phyloP scores from a whole-genome alignment of 805 yeast genomes.

The Osmozyma mogii region DNA sequence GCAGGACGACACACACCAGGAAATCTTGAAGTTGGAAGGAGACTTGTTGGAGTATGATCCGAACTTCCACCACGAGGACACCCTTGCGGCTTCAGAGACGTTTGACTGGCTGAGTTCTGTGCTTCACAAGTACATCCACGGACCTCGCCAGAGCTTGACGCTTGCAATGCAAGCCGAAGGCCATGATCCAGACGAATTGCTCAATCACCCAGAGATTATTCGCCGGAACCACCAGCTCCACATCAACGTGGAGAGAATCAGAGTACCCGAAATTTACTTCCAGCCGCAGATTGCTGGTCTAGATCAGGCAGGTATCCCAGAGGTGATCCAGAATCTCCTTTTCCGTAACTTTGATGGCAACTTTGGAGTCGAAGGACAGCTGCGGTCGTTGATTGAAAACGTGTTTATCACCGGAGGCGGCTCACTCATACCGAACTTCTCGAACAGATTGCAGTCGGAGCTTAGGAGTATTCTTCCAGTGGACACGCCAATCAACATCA shows the following conservation, averaged over 20 bases:
- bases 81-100: conserved; percentile 58
- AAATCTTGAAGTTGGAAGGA: conserved; percentile 57
- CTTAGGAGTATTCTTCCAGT: conserved; percentile 65
- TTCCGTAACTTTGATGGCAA: conserved; percentile 51
- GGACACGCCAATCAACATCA: conserved; percentile 51
- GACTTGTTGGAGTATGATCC: conserved; percentile 79
- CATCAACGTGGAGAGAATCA: conserved; percentile 80
- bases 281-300: conserved; percentile 92
- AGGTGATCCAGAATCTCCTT: conserved; percentile 62
- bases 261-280: conserved; percentile 87
- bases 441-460: conserved; percentile 61
- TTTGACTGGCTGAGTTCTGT: conserved; percentile 79
- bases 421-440: conserved; percentile 56
- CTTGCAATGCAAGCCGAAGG: conserved; percentile 36
- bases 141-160: conserved; percentile 79
- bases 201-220: conserved; percentile 52
- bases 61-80: conserved; percentile 75
- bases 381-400: conserved; percentile 47
- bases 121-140: conserved; percentile 79
- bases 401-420: conserved; percentile 86
- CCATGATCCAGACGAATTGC: conserved; percentile 33
- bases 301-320: conserved; percentile 92
- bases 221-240: conserved; percentile 88
- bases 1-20: conserved; percentile 64
- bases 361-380: conserved; percentile 47